Percentiles rank a stretch among this genome's conserved stretches.
Evolutionary conservation across 805 yeast genomes (phyloP).

Genomic region (Candida nitratophila): DNA sequence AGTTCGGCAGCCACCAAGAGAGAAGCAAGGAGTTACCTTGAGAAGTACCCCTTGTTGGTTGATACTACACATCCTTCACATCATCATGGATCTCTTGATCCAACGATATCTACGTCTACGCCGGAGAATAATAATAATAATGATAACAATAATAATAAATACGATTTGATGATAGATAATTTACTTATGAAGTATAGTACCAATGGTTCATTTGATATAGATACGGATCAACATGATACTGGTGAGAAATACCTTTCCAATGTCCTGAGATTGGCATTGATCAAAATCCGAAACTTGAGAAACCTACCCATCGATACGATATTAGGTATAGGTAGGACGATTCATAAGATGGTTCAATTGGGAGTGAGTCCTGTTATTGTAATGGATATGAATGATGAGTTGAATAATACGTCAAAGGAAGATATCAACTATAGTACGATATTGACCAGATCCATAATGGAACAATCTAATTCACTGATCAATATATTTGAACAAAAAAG

Average conservation of each 20-base stretch:
- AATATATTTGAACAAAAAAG: constrained; percentile 9
- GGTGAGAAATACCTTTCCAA: constrained; percentile 24
- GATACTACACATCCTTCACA: constrained; percentile 15
- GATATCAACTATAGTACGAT: background rate
- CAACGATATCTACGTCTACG: too few relatives aligned
- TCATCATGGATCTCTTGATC: background rate
- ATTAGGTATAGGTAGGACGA: constrained; percentile 47
- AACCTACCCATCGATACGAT: constrained; percentile 27
- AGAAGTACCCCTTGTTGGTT: constrained; percentile 52
- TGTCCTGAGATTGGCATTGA: constrained; percentile 47
- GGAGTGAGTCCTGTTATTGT: constrained; percentile 75
- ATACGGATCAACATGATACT: constrained; percentile 1
- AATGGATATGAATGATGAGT: constrained; percentile 34
- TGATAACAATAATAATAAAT: constrained; percentile 23
- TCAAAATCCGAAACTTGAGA: constrained; percentile 39
- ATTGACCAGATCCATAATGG: constrained; percentile 12
- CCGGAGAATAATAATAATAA: background rate
- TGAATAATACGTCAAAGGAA: background rate
- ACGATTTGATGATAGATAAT: constrained; percentile 26
- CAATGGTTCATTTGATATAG: background rate
- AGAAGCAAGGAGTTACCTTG: constrained; percentile 77
- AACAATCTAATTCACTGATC: constrained; percentile 16
- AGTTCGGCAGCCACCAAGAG: constrained; percentile 90
- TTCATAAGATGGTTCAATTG: constrained; percentile 45
- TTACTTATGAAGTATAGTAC: constrained; percentile 14